Base-by-base conservation (phyloP, 345 rosid species). In the Gossypium arboreum region DNA sequence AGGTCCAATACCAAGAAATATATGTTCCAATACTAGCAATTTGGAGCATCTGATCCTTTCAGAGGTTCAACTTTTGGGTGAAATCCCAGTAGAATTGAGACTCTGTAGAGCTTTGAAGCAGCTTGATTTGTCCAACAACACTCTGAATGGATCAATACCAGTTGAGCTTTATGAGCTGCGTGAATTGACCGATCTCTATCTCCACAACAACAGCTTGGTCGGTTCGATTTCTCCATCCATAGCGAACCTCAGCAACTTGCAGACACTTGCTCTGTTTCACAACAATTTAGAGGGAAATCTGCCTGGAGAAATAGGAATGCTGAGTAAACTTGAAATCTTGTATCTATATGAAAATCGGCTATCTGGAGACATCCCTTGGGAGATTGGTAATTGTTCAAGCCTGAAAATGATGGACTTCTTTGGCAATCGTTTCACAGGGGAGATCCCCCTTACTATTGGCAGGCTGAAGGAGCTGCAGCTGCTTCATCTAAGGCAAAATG, bases 401-500 rank as follows among this genome's bases (percentile, higher is more conserved):
- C 58, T 95, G 81, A 82, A 89, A 84, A 85, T 88, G 93, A 70
- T 91, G 0, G 99, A 93, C 79, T 58, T 95, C 47, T 93, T 87
- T 13, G 99, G 97, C 18, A 95, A 95, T 70, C 88, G 60, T 73
- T 85, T 95, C 79, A 34, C 50, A 51, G 99, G 98, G 73, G 86
- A 84, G 81, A 89, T 93, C 65, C 97, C 97, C 0, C 7, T 63
- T 59, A 75, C 89, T 1, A 68, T 93, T 58, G 98, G 99, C 65
- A 81, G 75, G 71, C 75, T 95, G 20, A 79, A 85, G 59, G 82
- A 85, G 43, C 75, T 95, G 71, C 85, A 71, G 10, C 20, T 93
- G 44, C 93, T 95, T 82, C 91, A 93, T 78, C 76, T 91, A 83
- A 88, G 99, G 82, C 97, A 93, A 67, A 95, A 95, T 78, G 90